Evolutionary conservation across 192 early-diverging fungal species (phyloP).

Genomic region (Jimgerdemannia flammicorona): DNA sequence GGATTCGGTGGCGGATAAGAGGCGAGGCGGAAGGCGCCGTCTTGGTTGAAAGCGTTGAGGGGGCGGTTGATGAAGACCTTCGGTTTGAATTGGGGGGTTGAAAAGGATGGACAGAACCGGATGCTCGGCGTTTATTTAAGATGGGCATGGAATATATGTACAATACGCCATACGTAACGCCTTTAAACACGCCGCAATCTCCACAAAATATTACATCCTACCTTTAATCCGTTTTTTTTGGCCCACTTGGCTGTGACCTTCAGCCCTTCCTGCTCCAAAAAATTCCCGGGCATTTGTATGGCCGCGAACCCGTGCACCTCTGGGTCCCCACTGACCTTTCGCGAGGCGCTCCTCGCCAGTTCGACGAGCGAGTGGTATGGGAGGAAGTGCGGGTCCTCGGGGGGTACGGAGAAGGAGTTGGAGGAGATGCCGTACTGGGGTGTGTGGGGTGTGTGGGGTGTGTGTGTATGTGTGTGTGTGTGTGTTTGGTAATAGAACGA

Average conservation of each 20-base stretch:
- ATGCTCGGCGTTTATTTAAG: not conserved
- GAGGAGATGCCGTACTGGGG: conserved; percentile 31
- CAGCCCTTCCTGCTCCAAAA: conserved; percentile 32
- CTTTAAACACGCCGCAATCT: no score
- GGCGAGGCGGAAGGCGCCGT: conserved; percentile 24
- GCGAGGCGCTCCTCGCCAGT: conserved; percentile 24
- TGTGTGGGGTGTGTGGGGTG: not conserved
- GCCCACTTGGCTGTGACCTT: conserved; percentile 35
- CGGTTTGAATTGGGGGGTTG: not conserved
- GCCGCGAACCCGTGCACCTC: conserved; percentile 25
- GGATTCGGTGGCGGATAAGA: conserved; percentile 25
- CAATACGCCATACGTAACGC: not conserved
- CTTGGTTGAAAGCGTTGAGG: conserved; percentile 29
- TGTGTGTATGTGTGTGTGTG: not conserved
- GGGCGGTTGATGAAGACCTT: conserved; percentile 36
- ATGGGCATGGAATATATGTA: not conserved
- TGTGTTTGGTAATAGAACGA: not conserved
- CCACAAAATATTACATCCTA: not conserved
- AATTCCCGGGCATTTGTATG: conserved; percentile 34
- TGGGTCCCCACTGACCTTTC: conserved; percentile 13
- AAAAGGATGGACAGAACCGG: not conserved
- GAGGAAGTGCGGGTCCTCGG: conserved; percentile 30
- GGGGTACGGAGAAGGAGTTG: conserved; percentile 32
- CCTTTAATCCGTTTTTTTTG: conserved; percentile 25
- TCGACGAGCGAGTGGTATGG: conserved; percentile 32